Percentiles rank a stretch among this genome's conserved stretches.
These are phyloP conservation scores for Ambrosiella xylebori DNA, from an alignment of 2,329 filamentous ascomycete species.

Conservation along the genomic window DNA sequence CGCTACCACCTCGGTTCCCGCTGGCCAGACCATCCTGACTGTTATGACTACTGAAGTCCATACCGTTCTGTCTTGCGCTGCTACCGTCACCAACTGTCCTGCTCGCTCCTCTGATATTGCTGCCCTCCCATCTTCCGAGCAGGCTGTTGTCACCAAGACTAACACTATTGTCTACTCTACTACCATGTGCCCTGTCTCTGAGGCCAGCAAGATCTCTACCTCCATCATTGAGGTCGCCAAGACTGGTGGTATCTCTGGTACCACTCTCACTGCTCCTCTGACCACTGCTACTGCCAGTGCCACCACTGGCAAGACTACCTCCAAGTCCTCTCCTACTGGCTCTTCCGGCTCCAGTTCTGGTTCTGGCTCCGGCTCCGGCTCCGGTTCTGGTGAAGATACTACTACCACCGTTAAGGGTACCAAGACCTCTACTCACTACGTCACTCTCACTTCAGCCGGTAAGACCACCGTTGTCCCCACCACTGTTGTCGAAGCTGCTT, in stretches of 20 bases:
- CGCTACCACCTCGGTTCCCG: conserved; percentile 2
- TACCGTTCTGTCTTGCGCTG: conserved; percentile 15
- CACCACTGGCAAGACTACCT: conserved; percentile 19
- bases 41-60: conserved; percentile 21
- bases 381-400: conserved; percentile 14
- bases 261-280: conserved; percentile 21
- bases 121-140: conserved; percentile 21
- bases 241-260: conserved; percentile 23
- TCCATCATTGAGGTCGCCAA: conserved; percentile 24
- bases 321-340: neutral
- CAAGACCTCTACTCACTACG: conserved; percentile 21
- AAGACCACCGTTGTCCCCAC: conserved; percentile 15
- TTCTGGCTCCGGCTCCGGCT: conserved; percentile 1
- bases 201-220: conserved; percentile 25
- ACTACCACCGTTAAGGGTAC: conserved; percentile 25
- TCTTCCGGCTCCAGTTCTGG: neutral
- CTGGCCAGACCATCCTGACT: conserved; percentile 24
- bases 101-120: conserved; percentile 19
- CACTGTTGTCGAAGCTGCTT: conserved; percentile 15
- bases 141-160: conserved; percentile 14
- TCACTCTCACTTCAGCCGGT: conserved; percentile 19
- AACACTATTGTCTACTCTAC: conserved; percentile 22
- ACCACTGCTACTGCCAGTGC: conserved; percentile 17
- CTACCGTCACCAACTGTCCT: conserved; percentile 39
- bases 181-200: conserved; percentile 29